Evolutionary conservation across 192 early-diverging fungal genomes (phyloP).

Genomic region (Gonapodya prolifera): DNA sequence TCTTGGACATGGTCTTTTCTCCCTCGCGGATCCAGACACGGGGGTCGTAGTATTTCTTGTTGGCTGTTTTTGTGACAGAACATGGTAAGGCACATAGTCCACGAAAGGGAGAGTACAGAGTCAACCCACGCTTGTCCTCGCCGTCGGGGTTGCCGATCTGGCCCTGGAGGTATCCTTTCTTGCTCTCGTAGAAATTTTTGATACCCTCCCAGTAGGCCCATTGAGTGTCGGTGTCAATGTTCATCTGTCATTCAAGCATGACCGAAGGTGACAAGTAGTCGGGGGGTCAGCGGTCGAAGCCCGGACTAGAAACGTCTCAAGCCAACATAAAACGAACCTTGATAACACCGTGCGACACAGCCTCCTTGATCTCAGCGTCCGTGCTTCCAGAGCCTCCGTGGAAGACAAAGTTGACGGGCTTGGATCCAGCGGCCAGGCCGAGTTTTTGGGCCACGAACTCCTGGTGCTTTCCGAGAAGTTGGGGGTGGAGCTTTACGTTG

Average conservation of each 20-base stretch:
- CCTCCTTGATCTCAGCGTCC: conserved; percentile 64
- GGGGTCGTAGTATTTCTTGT: conserved; percentile 98
- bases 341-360: conserved; percentile 72
- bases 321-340: conserved; percentile 31
- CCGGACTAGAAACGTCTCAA: neutral
- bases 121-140: conserved; percentile 58
- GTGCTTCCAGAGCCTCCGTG: conserved; percentile 91
- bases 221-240: conserved; percentile 98
- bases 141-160: conserved; percentile 97
- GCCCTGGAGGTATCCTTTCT: conserved; percentile 77
- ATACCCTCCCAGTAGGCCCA: conserved; percentile 90
- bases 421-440: conserved; percentile 29
- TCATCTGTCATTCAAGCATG: conserved; percentile 54
- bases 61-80: conserved; percentile 17
- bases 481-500: conserved; percentile 88
- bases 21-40: conserved; percentile 82
- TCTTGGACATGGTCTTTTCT: conserved; percentile 77
- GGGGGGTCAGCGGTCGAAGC: too few species aligned
- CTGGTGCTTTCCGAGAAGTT: conserved; percentile 87
- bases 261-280: too few species aligned
- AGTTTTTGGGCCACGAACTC: conserved; percentile 61
- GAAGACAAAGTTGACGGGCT: conserved; percentile 94
- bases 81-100: neutral
- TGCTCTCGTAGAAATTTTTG: conserved; percentile 70
- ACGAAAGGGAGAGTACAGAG: neutral